Evolutionary conservation across 225 moss, liverwort and hornwort species (phyloP).

Genomic region (Lunularia cruciata): DNA sequence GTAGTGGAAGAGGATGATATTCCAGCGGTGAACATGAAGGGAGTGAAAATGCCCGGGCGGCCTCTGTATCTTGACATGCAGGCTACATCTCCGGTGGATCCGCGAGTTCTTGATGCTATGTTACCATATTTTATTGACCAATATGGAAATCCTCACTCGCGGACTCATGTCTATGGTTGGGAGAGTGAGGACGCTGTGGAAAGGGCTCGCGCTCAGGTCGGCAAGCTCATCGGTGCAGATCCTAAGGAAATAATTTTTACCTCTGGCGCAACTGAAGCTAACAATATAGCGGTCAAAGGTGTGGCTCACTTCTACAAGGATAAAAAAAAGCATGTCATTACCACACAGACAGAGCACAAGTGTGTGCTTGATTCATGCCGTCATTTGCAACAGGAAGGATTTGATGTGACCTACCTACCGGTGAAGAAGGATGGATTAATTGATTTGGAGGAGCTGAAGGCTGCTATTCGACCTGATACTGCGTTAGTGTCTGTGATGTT

Average conservation of each 20-base stretch:
- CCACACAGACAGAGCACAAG: constrained; percentile 98
- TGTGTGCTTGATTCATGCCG: constrained; percentile 96
- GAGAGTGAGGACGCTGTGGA: constrained; percentile 95
- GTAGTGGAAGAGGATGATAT: constrained; percentile 16
- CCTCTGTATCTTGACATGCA: constrained; percentile 99
- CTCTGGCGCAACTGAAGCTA: constrained; percentile 90
- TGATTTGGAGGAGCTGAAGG: constrained; percentile 70
- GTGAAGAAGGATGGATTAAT: constrained; percentile 87
- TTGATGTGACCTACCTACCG: constrained; percentile 86
- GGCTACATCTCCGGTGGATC: constrained; percentile 94
- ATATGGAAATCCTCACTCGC: constrained; percentile 91
- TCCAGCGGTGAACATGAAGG: constrained; percentile 67
- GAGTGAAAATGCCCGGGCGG: constrained; percentile 86
- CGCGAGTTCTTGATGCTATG: constrained; percentile 94
- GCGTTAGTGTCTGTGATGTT: constrained; percentile 81
- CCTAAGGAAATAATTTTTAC: constrained; percentile 95
- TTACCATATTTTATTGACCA: constrained; percentile 83
- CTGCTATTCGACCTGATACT: constrained; percentile 85
- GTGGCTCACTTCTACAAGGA: constrained; percentile 97
- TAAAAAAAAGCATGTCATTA: constrained; percentile 90
- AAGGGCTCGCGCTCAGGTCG: constrained; percentile 77
- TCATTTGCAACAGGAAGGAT: constrained; percentile 89
- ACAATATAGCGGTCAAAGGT: constrained; percentile 86
- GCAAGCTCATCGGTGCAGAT: constrained; percentile 73
- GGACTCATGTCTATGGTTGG: constrained; percentile 95